These are phyloP conservation scores for Circinella minor DNA, from an alignment of 371 early-diverging fungal genomes.

Conservation along the genomic window DNA sequence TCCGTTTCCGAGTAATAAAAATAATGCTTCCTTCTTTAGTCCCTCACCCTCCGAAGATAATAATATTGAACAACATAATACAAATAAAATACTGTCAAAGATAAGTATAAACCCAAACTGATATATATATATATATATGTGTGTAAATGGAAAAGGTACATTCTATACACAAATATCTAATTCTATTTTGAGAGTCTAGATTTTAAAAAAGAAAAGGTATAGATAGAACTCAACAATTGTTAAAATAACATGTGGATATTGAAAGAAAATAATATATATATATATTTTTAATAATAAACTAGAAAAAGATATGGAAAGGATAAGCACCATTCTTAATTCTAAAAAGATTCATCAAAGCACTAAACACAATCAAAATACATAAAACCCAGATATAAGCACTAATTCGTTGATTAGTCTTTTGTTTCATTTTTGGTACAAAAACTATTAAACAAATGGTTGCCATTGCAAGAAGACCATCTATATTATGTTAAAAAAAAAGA, in stretches of 20 bases:
- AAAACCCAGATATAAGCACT: conserved; percentile 59
- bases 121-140: too few relatives aligned
- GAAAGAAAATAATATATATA: conserved; percentile 6
- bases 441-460: conserved; percentile 52
- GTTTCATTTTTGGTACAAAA: conserved; percentile 43
- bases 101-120: too few relatives aligned
- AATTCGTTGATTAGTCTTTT: conserved; percentile 54
- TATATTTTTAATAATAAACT: conserved; percentile 8
- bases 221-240: too few relatives aligned
- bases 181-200: too few relatives aligned
- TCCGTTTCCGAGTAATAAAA: too few relatives aligned
- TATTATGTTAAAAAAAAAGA: not conserved
- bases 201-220: not conserved
- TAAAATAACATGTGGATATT: not conserved
- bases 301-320: conserved; percentile 75
- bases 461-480: conserved; percentile 64
- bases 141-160: too few relatives aligned
- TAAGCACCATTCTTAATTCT: conserved; percentile 76
- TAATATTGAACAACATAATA: too few relatives aligned
- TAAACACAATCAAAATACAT: conserved; percentile 64
- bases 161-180: too few relatives aligned
- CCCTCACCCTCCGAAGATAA: too few relatives aligned
- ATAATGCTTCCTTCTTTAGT: too few relatives aligned
- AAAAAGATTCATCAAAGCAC: conserved; percentile 68
- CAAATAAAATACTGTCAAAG: too few relatives aligned